Evolutionary conservation across 2,329 filamentous ascomycete genomes (phyloP).

Genomic region (Pseudocercospora crystallina): DNA sequence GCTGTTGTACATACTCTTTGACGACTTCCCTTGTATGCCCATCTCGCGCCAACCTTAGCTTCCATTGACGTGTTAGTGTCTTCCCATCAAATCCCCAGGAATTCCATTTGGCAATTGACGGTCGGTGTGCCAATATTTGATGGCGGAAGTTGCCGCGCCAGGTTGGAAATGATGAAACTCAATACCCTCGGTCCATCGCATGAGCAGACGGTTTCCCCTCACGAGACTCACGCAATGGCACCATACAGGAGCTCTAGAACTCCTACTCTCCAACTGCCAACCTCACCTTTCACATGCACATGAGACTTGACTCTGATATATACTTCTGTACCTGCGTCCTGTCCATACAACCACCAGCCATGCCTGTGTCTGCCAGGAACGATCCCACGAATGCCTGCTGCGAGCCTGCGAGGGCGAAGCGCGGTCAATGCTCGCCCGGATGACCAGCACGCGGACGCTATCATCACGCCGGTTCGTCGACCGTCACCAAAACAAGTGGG

Average conservation of each 20-base stretch:
- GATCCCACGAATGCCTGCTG: no score
- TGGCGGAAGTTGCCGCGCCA: no score
- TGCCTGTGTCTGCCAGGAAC: no score
- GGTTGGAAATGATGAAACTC: conserved; percentile 10
- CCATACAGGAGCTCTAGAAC: not conserved
- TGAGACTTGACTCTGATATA: no score
- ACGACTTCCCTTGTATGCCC: no score
- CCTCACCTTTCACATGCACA: not conserved
- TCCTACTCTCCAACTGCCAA: not conserved
- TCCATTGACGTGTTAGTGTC: no score
- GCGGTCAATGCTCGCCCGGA: conserved; percentile 5
- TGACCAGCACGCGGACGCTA: conserved; percentile 1
- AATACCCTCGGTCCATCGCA: conserved; percentile 2
- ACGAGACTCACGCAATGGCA: conserved; percentile 4
- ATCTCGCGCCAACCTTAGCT: no score
- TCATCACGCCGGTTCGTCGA: not conserved
- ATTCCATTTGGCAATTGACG: no score
- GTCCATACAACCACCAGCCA: no score
- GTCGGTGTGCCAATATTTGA: no score
- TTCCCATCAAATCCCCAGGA: no score
- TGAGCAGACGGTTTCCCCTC: conserved; percentile 1
- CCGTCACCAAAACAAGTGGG: conserved; percentile 1
- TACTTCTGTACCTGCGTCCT: no score
- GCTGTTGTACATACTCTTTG: not conserved
- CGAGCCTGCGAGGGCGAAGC: not conserved